A percentile compares a stretch with the other conserved stretches of the same genome.
phyloP scores from a whole-genome alignment of 352 stramenopile species.

The Pseudoperonospora humuli region DNA sequence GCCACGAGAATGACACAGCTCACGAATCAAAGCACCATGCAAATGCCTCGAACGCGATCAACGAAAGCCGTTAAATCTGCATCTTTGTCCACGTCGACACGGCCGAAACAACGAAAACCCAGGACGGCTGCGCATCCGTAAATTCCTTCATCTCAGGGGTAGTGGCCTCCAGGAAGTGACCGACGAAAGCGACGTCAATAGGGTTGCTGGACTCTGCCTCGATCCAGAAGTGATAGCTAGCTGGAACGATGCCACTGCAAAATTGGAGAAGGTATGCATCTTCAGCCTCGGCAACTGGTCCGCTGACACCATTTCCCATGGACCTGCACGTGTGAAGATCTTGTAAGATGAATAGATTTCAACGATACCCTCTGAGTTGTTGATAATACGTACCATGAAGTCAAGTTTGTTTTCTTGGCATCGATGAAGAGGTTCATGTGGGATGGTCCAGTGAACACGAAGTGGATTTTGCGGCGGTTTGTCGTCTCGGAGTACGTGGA shows the following conservation, averaged over 20 bases:
- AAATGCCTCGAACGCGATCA: too few relatives aligned
- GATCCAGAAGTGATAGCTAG: conserved; percentile 74
- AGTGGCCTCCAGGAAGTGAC: conserved; percentile 50
- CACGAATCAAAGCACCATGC: neutral
- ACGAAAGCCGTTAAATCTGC: conserved; percentile 40
- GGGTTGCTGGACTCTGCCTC: conserved; percentile 38
- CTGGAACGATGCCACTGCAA: conserved; percentile 40
- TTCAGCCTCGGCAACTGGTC: conserved; percentile 42
- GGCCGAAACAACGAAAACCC: conserved; percentile 30
- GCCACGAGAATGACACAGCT: too few relatives aligned
- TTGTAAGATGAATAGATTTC: neutral
- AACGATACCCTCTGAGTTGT: too few relatives aligned
- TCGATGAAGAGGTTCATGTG: conserved; percentile 75
- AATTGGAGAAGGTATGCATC: conserved; percentile 76
- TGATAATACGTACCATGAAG: conserved; percentile 44
- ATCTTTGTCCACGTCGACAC: conserved; percentile 57
- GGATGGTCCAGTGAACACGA: conserved; percentile 56
- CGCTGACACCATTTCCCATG: conserved; percentile 54
- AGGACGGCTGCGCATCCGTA: conserved; percentile 34
- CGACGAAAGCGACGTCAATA: conserved; percentile 57
- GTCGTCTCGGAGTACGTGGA: conserved; percentile 42
- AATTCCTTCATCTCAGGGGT: conserved; percentile 48
- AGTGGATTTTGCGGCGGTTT: conserved; percentile 50
- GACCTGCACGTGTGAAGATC: conserved; percentile 34
- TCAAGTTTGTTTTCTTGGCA: conserved; percentile 55